phyloP scores from a whole-genome alignment of 2,329 filamentous ascomycete genomes.

The Akanthomyces muscarius region DNA sequence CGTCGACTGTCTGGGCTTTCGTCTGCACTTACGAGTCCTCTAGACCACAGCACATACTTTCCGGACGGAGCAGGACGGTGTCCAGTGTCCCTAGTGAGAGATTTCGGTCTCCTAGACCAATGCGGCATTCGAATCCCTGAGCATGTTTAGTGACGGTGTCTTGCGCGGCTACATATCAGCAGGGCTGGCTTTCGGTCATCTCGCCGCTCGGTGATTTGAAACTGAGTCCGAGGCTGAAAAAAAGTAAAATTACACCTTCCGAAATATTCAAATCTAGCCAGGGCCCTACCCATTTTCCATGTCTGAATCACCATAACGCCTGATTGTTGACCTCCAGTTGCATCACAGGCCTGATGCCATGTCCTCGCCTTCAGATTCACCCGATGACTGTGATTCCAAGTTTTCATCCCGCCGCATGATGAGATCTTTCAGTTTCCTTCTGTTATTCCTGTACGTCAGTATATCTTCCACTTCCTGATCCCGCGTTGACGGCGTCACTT shows the following conservation, averaged over 20 bases:
- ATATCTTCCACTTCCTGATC: slow-evolving; percentile 49
- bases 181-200: neutral
- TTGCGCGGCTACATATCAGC: neutral
- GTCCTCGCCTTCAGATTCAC: neutral
- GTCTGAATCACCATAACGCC: neutral
- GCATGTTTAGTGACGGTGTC: neutral
- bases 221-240: neutral
- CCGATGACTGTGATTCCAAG: slow-evolving; percentile 24
- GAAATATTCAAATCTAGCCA: neutral
- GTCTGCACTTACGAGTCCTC: neutral
- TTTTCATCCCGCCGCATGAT: slow-evolving; percentile 43
- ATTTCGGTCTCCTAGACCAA: no score
- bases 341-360: neutral
- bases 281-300: neutral
- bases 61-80: no score
- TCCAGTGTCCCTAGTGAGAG: neutral
- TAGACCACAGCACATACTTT: neutral
- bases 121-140: neutral
- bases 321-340: no score
- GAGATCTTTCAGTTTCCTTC: slow-evolving; percentile 41
- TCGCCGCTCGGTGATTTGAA: neutral
- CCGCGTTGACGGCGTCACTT: slow-evolving; percentile 56
- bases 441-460: slow-evolving; percentile 41
- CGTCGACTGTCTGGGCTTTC: neutral
- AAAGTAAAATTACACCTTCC: neutral